Evolutionary conservation across 176 grass and related monocot genomes (phyloP).

Genomic region (Alloteropsis semialata): DNA sequence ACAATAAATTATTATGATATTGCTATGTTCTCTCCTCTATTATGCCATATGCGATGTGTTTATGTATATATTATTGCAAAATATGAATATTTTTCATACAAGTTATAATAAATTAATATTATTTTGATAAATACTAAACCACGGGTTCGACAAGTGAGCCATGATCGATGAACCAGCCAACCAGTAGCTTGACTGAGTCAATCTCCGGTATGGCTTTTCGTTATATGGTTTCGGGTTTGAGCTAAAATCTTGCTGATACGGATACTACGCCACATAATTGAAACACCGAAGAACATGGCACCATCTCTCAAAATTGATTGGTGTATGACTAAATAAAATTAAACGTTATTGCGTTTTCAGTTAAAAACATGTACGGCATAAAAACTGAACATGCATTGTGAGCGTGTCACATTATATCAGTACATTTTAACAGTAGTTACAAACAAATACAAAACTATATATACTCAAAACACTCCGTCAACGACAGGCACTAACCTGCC

Average conservation of each 20-base stretch:
- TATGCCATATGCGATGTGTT: too few species aligned
- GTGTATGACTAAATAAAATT: neutral
- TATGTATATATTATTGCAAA: too few species aligned
- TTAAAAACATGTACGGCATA: neutral
- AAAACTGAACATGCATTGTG: neutral
- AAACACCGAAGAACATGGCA: neutral
- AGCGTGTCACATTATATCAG: constrained; percentile 19
- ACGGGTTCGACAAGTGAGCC: too few species aligned
- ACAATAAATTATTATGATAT: too few species aligned
- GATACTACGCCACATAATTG: neutral
- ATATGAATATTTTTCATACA: too few species aligned
- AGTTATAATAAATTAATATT: too few species aligned
- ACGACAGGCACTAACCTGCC: neutral
- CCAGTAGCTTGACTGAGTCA: too few species aligned
- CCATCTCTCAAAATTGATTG: neutral
- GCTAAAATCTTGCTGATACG: too few species aligned
- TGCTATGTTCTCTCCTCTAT: too few species aligned
- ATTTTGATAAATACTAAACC: too few species aligned
- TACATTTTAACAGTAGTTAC: neutral
- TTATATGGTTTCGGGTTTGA: neutral
- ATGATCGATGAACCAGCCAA: too few species aligned
- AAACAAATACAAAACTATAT: neutral
- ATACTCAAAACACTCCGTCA: neutral
- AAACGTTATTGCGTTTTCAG: neutral
- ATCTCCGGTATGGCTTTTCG: neutral